Conservation (phyloP, 2,329 filamentous ascomycete species). For the Akanthomyces uredinophilus region DNA sequence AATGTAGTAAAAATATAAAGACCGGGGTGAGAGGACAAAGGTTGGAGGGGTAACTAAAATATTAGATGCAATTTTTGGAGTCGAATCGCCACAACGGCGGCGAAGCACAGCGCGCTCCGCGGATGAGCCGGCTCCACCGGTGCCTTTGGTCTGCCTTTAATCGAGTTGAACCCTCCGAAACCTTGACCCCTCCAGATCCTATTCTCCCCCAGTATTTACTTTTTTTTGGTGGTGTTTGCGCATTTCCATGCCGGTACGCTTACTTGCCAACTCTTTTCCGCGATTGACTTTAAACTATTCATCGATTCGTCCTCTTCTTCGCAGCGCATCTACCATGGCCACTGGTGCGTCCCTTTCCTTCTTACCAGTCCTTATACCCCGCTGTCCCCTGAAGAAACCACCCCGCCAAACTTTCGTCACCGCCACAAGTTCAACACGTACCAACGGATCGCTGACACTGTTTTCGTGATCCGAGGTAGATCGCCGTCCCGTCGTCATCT, state of each 20-base stretch:
- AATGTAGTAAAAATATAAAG: not conserved
- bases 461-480: conserved; percentile 26
- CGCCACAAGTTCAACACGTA: not conserved
- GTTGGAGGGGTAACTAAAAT: not conserved
- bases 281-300: not conserved
- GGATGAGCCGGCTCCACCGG: conserved; percentile 10
- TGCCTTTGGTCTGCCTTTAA: not conserved
- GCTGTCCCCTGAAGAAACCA: not conserved
- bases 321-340: not conserved
- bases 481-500: conserved; percentile 67
- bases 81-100: not conserved
- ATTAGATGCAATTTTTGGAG: not conserved
- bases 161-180: not conserved
- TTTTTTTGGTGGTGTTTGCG: not conserved
- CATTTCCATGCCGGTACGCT: conserved; percentile 12
- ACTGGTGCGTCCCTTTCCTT: not conserved
- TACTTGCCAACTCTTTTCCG: not conserved
- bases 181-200: not conserved
- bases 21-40: not conserved
- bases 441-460: not conserved
- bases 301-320: not conserved
- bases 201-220: not conserved
- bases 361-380: not conserved
- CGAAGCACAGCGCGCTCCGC: not conserved
- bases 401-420: conserved; percentile 3